A percentile compares a stretch with the other conserved stretches of the same genome.
These are phyloP conservation scores for Holtermannia corniformis DNA, from an alignment of 768 basidiomycete genomes.

Conservation along the genomic window DNA sequence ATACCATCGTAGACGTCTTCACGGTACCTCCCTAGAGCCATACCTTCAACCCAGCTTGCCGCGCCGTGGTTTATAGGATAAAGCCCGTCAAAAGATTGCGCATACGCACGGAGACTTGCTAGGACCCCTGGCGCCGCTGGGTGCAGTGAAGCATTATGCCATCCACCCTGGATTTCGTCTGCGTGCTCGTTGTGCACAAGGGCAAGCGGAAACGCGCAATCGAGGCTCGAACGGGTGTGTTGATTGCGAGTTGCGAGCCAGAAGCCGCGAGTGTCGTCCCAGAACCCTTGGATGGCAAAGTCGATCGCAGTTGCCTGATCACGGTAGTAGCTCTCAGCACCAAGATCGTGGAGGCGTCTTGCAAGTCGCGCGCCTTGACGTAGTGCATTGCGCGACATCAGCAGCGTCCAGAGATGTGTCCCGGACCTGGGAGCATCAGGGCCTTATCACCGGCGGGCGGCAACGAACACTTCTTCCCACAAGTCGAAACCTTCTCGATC, in stretches of 20 bases:
- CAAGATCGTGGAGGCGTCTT: slow-evolving; percentile 21
- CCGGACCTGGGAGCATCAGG: slow-evolving; percentile 23
- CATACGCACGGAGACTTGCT: slow-evolving; percentile 29
- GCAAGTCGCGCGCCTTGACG: slow-evolving; percentile 32
- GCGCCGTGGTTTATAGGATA: slow-evolving; percentile 34
- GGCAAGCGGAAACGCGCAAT: slow-evolving; percentile 36
- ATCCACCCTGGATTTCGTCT: neutral
- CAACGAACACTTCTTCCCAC: slow-evolving; percentile 37
- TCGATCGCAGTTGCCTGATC: slow-evolving; percentile 10
- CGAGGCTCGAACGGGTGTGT: slow-evolving; percentile 22
- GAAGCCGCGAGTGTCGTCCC: slow-evolving; percentile 10
- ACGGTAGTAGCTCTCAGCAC: slow-evolving; percentile 28
- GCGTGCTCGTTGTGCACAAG: slow-evolving; percentile 24
- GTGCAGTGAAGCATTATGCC: neutral
- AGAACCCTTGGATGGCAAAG: slow-evolving; percentile 22
- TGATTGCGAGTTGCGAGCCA: slow-evolving; percentile 3
- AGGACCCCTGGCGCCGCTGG: slow-evolving; percentile 15
- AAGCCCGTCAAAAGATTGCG: slow-evolving; percentile 31
- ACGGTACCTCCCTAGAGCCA: slow-evolving; percentile 32
- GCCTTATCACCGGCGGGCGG: slow-evolving; percentile 4
- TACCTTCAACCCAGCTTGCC: slow-evolving; percentile 23
- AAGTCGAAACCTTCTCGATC: slow-evolving; percentile 35
- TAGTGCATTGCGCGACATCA: slow-evolving; percentile 31
- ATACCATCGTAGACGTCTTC: slow-evolving; percentile 42
- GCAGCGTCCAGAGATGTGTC: slow-evolving; percentile 38